A percentile compares a stretch with the other conserved stretches of the same genome.
Conservation (phyloP, 2,329 filamentous ascomycete genomes). For the Neopestalotiopsis sp. region DNA sequence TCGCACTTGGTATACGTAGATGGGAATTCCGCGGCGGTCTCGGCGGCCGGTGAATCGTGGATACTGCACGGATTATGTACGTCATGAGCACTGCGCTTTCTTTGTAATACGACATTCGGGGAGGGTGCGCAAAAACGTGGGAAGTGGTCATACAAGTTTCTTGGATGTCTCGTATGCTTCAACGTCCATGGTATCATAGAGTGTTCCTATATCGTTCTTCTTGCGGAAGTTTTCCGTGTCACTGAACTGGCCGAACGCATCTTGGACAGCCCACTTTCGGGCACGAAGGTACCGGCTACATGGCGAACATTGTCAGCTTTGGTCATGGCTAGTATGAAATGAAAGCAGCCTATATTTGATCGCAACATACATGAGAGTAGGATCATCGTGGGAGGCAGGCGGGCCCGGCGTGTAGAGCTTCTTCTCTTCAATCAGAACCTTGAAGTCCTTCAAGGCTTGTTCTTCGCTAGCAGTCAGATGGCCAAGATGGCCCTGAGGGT, state of each 20-base stretch:
- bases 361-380: conserved; percentile 68
- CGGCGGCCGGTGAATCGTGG: conserved; percentile 94
- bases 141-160: conserved; percentile 62
- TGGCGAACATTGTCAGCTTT: conserved; percentile 21
- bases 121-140: not conserved
- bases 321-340: not conserved
- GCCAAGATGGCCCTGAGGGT: conserved; percentile 80
- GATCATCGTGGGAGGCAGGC: conserved; percentile 72
- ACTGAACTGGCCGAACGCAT: conserved; percentile 83
- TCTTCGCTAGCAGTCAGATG: conserved; percentile 75
- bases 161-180: conserved; percentile 83
- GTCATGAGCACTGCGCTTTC: conserved; percentile 12
- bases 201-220: conserved; percentile 75
- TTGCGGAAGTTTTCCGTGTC: conserved; percentile 88
- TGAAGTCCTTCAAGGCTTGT: conserved; percentile 73
- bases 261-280: conserved; percentile 77
- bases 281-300: conserved; percentile 83
- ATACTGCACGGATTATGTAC: conserved; percentile 61
- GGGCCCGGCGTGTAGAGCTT: conserved; percentile 65
- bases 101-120: not conserved
- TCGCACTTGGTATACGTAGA: conserved; percentile 89
- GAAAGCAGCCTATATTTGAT: not conserved
- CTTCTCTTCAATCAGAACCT: conserved; percentile 67
- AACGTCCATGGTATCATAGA: conserved; percentile 88
- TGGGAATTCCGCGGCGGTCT: conserved; percentile 87